These are phyloP conservation scores for Eimeria brunetti DNA, from an alignment of 169 alveolate genomes.

Conservation along the genomic window DNA sequence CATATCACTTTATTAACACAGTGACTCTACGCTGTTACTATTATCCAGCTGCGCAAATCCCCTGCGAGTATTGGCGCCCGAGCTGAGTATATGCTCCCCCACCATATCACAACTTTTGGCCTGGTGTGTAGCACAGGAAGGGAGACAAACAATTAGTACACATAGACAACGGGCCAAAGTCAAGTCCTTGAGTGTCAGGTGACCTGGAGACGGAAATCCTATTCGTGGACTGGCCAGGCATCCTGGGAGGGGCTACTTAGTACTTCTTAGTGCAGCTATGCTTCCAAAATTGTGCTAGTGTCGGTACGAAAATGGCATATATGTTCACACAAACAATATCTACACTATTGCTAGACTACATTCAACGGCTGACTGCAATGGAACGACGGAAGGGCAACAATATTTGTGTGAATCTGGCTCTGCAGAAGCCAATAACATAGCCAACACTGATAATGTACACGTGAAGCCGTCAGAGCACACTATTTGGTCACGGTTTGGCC, in stretches of 20 bases:
- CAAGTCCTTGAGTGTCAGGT: not conserved
- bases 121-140: not conserved
- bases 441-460: no score
- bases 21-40: not conserved
- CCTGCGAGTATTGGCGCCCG: not conserved
- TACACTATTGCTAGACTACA: not conserved
- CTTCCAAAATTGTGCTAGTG: not conserved
- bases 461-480: no score
- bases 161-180: not conserved
- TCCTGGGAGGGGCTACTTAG: not conserved
- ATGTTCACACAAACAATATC: not conserved
- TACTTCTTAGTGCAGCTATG: not conserved
- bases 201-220: not conserved
- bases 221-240: not conserved
- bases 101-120: no score
- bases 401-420: not conserved
- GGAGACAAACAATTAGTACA: not conserved
- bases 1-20: not conserved
- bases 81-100: not conserved
- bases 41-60: not conserved
- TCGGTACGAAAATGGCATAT: not conserved
- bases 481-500: not conserved
- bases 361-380: not conserved
- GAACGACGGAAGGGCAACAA: not conserved
- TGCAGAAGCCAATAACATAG: not conserved